Evolutionary conservation across 169 alveolate genomes (phyloP), one percentile per base, ranked within the genome.

Genomic region (Plasmodium fragile): DNA sequence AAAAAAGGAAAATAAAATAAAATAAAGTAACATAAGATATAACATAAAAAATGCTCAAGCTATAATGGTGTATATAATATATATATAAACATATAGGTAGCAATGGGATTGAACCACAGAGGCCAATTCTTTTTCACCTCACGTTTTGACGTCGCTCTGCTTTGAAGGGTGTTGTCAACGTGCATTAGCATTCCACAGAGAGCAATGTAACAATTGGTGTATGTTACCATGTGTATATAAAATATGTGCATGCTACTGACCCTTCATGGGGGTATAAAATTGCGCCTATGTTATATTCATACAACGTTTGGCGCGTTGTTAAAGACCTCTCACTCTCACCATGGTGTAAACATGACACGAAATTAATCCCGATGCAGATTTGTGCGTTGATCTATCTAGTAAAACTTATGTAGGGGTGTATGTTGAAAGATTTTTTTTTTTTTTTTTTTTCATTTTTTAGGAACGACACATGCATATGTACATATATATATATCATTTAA

Each of bases 381-480:
- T 4, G 36, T 65, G 41, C 6, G n/a, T 65, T 3, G 36, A n/a
- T 81, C 4, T 81, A 81, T 81, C 78, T 81, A 81, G 78, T 52
- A 81, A 81, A 52, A 34, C 78, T 81, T 81, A 81, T 81, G 41
- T 52, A 81, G 32, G 8, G 0, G 70, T 13, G 36, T 55, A 55
- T 81, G 11, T 78, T 11, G 1, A 78, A 30, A 43, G 25, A 41
- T 78, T 78, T 78, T 78, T 78, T 78, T 78, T 78, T 78, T 41
- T 36, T 36, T 34, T 77, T 77, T 77, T 73, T 22, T 8, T 73
- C 22, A 11, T 7, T 73, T 30, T 28, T 73, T 75, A 13, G 4
- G 18, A 45, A 45, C 75, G 34, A 59, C 10, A 18, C 34, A 16
- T 59, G 13, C 34, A 59, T 59, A 59, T 59, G 5, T 59, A 25